Base-by-base conservation (phyloP, 2,329 filamentous ascomycete species). In the Aaosphaeria pasadenensis region DNA sequence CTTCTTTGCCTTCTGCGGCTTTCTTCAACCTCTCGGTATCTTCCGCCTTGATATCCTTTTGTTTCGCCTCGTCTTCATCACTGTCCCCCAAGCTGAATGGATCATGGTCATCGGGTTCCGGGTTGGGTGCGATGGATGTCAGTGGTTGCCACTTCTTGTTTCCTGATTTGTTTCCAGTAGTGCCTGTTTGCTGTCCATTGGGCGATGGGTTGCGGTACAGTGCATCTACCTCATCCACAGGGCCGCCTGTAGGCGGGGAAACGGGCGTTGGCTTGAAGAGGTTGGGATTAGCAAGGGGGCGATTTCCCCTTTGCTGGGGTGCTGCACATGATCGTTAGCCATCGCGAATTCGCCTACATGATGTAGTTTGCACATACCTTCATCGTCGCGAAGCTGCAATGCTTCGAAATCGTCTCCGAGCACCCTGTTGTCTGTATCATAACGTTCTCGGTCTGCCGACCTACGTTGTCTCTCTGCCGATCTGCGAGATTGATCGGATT, bases 71-170 rank as follows among this genome's bases (percentile, higher is more conserved):
- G 58, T 87, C 87, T 71, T 99, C 94, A 58, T 97, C 92, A 63
- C 90, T 95, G 60, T 97, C 92, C 5, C 94, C 94, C 11, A 99
- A 80, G 63, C 91, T 96, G 74, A 99, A 99, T 0, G 94, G 94
- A 64, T 99, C 94, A 60, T 96, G 92, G 58, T 97, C 76, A 24
- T 74, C 91, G 13, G 82, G 80, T 52, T 96, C 87, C 11, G 92
- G 91, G 54, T 83, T 86, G 1, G 91, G 90, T 55, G 95, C 89
- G 11, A 96, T 84, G 0, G 86, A 81, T 9, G 91, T 90, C 59
- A 99, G 76, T 7, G 94, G 92, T 71, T 99, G 92, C 94, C 94
- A 99, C 75, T 99, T 99, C 80, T 91, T 96, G 74, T 91, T 94
- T 74, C 91, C 94, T 56, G 78, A 76, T n/a, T 64, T 56, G 49